These are phyloP conservation scores for Hippophae rhamnoides DNA, from an alignment of 306 rosid species.

Conservation along the genomic window DNA sequence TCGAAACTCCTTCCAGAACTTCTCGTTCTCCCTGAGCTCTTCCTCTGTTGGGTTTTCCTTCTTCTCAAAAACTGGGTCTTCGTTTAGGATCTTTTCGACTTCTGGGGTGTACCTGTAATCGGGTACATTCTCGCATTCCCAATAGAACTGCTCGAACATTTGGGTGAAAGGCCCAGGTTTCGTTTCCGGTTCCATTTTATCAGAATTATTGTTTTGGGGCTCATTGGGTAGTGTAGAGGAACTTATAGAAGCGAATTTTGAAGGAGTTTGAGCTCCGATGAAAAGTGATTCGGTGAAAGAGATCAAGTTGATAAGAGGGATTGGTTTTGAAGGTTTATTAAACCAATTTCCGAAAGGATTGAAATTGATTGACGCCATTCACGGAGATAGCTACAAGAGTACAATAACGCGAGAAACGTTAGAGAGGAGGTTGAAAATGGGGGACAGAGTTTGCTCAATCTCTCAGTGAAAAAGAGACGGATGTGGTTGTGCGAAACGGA, in stretches of 20 bases:
- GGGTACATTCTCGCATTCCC: conserved; percentile 59
- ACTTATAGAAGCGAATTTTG: conserved; percentile 56
- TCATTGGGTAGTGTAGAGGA: conserved; percentile 30
- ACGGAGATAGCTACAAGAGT: not conserved
- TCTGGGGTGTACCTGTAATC: conserved; percentile 64
- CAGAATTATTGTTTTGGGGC: conserved; percentile 14
- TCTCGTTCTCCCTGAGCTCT: conserved; percentile 47
- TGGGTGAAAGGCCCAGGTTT: conserved; percentile 41
- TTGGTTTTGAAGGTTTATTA: conserved; percentile 54
- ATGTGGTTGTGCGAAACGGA: not conserved
- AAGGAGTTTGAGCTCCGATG: conserved; percentile 9
- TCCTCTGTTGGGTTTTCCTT: conserved; percentile 58
- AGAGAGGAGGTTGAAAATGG: not conserved
- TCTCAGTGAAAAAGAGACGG: not conserved
- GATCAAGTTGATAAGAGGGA: conserved; percentile 36
- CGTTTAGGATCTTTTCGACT: conserved; percentile 54
- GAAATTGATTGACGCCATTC: conserved; percentile 79
- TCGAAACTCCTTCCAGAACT: conserved; percentile 32
- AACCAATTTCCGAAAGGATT: conserved; percentile 78
- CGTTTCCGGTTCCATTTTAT: conserved; percentile 4
- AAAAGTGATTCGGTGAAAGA: conserved; percentile 19
- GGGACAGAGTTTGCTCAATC: not conserved
- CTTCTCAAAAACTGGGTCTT: conserved; percentile 34
- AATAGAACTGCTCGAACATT: conserved; percentile 51
- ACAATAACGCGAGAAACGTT: not conserved